phyloP scores from a whole-genome alignment of 345 rosid species.

The Camelina laxa region DNA sequence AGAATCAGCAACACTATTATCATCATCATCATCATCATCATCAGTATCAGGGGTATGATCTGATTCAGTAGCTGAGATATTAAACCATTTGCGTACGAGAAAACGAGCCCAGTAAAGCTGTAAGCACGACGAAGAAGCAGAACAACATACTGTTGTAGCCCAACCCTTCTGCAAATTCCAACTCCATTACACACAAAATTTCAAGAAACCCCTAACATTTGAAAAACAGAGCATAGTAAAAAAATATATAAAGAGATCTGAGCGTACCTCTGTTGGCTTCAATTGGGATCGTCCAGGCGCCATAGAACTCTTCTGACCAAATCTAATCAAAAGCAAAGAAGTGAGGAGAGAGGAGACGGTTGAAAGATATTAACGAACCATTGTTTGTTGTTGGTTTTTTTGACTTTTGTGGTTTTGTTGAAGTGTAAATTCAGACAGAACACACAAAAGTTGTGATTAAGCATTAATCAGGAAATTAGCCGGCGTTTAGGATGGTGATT shows the following conservation, averaged over 20 bases:
- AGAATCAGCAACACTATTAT: slow-evolving; percentile 21
- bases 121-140: slow-evolving; percentile 68
- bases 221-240: background rate
- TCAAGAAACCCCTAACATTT: background rate
- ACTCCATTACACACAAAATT: background rate
- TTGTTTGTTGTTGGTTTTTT: background rate
- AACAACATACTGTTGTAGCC: slow-evolving; percentile 52
- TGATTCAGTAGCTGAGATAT: slow-evolving; percentile 48
- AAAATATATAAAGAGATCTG: slow-evolving; percentile 3
- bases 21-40: slow-evolving; percentile 17
- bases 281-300: slow-evolving; percentile 21
- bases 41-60: slow-evolving; percentile 5
- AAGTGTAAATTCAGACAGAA: background rate
- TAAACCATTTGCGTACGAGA: slow-evolving; percentile 76
- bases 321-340: background rate
- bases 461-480: slow-evolving; percentile 3
- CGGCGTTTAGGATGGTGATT: background rate
- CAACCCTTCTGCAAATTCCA: slow-evolving; percentile 13
- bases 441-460: slow-evolving; percentile 7
- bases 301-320: background rate
- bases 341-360: slow-evolving; percentile 21
- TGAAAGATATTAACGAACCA: slow-evolving; percentile 27
- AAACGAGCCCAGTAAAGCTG: slow-evolving; percentile 77
- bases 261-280: slow-evolving; percentile 19
- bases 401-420: background rate